Base-by-base conservation (phyloP, 108 stramenopile species). In the Skeletonema grethae region DNA sequence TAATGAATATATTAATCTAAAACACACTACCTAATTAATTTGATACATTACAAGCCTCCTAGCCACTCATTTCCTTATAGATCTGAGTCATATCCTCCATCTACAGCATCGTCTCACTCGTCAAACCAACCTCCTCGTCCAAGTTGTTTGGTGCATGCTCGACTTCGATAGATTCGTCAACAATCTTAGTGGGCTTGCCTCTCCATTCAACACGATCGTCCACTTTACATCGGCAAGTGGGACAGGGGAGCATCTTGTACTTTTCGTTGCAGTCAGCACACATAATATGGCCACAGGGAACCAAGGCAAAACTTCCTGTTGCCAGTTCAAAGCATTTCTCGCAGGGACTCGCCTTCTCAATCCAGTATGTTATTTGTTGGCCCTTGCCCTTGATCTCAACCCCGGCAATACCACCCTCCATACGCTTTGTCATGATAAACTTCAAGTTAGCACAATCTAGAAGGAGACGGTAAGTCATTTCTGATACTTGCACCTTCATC, bases 331-430 rank as follows among this genome's bases (percentile, higher is more conserved):
- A 45, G 58, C 58, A 60, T 39, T 60, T 41, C 58, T 32, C 29
- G n/a, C 43, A 45, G 1, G 43, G 43, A 45, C 43, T n/a, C 4
- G 57, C 30, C 30, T 58, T 58, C 30, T 58, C 25, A 31, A 45
- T 45, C 65, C 65, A 66, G 46, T 53, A 70, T 0, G 69, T 70
- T n/a, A 53, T 9, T 12, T 58, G 22, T 25, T 70, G 69, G 2
- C 69, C 69, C 59, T 70, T 70, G 25, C 69, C 69, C 69, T 70
- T 70, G 69, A 70, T 35, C 25, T 61, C 30, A 25, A 70, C 46
- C 20, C 69, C 69, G 30, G 57, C 57, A 25, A 60, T 35, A 18
- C 60, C 69, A 35, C 35, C 46, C 20, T 70, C 59, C 25, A 60
- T 22, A 0, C 69, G 1, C 59, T 70, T 15, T 36, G 31, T 35